Evolutionary conservation across 129 eudicot species (phyloP), one percentile per base, ranked within the genome.

Genomic region (Centaurea solstitialis): DNA sequence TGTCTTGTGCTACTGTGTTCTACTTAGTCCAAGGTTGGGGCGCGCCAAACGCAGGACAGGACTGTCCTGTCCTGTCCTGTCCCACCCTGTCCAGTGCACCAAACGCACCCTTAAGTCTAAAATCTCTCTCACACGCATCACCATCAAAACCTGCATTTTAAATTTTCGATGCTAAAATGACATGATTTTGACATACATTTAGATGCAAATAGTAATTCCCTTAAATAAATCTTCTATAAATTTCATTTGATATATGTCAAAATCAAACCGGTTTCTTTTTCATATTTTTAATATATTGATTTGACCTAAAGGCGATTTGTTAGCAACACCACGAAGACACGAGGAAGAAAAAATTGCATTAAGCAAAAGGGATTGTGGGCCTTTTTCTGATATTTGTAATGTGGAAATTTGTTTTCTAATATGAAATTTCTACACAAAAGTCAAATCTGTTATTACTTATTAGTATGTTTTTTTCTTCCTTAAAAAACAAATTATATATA

Each of bases 361-460:
- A 57, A 57, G 10, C 65, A 21, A 57, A 57, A 57, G 18, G 8
- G 12, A 57, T 57, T 57, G 65, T 6, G n/a, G 6, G 26, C 45
- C 4, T 15, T 70, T 70, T 79, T 70, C 21, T 26, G 8, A 20
- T 20, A 33, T 12, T 53, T 73, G 15, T 53, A 20, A 43, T 35
- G 50, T 47, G 50, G n/a, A 78, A 41, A 3, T 30, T 68, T 78
- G 68, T 78, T 66, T 77, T 26, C 24, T 26, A 18, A 43, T 24
- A 43, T 67, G 38, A 79, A 70, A 79, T 12, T 57, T 50, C 28
- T 11, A 53, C 69, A 45, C 24, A 53, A 70, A 45, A 53, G 76
- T 70, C 18, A 15, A 53, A 3, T 45, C n/a, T 45, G 30, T 70
- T 69, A 33, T 70, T 33, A 23, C 33, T 70, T 69, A 33, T 70